Evolutionary conservation across 306 rosid species (phyloP).

Genomic region (Cicer cuneatum): DNA sequence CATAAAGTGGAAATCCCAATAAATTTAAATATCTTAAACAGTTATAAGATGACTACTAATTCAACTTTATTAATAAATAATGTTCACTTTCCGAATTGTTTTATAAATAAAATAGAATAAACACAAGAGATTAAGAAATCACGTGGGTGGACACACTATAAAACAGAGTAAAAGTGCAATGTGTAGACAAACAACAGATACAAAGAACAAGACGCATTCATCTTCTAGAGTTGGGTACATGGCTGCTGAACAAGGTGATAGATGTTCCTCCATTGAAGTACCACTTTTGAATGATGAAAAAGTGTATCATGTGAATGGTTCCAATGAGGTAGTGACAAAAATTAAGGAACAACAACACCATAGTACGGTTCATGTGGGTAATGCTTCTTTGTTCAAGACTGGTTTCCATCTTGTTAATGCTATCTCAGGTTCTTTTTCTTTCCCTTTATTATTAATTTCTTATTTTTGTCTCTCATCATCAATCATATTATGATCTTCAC

Average conservation of each 20-base stretch:
- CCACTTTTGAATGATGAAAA: slow-evolving; percentile 41
- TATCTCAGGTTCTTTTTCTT: slow-evolving; percentile 46
- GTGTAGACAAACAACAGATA: background rate
- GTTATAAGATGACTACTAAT: too few relatives aligned
- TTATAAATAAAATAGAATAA: too few relatives aligned
- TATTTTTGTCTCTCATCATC: background rate
- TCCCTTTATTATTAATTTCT: background rate
- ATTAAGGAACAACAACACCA: background rate
- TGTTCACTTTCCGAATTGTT: too few relatives aligned
- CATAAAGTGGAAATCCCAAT: too few relatives aligned
- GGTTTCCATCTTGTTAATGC: slow-evolving; percentile 51
- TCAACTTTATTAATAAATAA: too few relatives aligned
- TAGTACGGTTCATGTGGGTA: slow-evolving; percentile 11
- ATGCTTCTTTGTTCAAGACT: slow-evolving; percentile 45
- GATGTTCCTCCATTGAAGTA: slow-evolving; percentile 19
- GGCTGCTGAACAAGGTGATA: slow-evolving; percentile 29
- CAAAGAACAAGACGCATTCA: background rate
- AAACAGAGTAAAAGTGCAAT: background rate
- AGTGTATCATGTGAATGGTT: background rate
- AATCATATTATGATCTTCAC: too few relatives aligned
- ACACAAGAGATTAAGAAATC: background rate
- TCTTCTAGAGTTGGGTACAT: background rate
- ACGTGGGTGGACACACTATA: slow-evolving; percentile 17
- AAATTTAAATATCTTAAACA: too few relatives aligned
- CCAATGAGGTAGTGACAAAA: background rate